These are phyloP conservation scores for Prunus campanulata DNA, from an alignment of 306 rosid genomes.

Conservation along the genomic window DNA sequence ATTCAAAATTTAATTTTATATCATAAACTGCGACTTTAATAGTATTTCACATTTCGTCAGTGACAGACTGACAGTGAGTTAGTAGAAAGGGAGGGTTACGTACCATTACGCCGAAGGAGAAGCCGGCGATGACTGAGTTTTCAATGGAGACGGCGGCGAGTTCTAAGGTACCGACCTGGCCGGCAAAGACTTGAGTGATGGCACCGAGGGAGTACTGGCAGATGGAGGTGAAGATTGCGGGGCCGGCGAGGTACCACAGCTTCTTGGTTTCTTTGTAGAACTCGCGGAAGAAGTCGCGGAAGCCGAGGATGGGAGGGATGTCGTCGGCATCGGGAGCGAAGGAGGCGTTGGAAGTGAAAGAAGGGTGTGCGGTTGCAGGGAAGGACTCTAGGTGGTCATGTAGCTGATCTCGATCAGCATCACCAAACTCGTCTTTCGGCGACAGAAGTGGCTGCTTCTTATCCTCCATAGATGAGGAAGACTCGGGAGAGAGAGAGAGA, in stretches of 20 bases:
- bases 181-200: conserved; percentile 75
- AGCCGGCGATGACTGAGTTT: conserved; percentile 91
- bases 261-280: conserved; percentile 58
- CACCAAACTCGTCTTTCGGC: background rate
- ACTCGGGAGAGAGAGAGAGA: no score
- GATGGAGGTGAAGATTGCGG: conserved; percentile 79
- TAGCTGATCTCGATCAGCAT: background rate
- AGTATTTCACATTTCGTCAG: no score
- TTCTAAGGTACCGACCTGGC: conserved; percentile 66
- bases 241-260: conserved; percentile 91
- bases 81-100: background rate
- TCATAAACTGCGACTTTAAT: no score
- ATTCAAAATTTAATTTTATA: background rate
- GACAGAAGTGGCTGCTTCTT: conserved; percentile 30
- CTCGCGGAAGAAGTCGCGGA: conserved; percentile 39
- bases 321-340: conserved; percentile 53
- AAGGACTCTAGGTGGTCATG: conserved; percentile 19
- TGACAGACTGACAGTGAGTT: no score
- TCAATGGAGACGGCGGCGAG: conserved; percentile 89
- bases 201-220: conserved; percentile 92
- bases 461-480: conserved; percentile 19
- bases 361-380: conserved; percentile 12
- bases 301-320: conserved; percentile 48
- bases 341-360: conserved; percentile 23
- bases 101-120: conserved; percentile 81